Percentiles rank a stretch among this genome's conserved stretches.
Evolutionary conservation across 257 asterid genomes (phyloP).

Genomic region (Pogostemon cablin): DNA sequence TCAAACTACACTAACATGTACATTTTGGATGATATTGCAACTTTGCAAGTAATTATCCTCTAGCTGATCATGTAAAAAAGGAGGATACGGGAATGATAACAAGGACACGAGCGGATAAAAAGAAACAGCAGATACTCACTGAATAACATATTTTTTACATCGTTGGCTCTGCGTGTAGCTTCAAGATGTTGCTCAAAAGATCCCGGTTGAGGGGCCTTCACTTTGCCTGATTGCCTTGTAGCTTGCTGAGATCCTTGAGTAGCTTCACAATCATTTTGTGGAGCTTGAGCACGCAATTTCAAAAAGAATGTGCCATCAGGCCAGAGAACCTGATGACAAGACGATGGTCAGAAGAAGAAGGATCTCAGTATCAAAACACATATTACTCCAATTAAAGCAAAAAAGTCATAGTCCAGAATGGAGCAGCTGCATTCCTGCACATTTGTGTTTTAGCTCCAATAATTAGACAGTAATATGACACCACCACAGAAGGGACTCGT

Average conservation of each 20-base stretch:
- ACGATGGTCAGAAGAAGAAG: slow-evolving; percentile 26
- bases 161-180: slow-evolving; percentile 95
- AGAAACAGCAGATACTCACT: slow-evolving; percentile 55
- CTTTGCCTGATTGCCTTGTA: slow-evolving; percentile 43
- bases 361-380: neutral
- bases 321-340: slow-evolving; percentile 76
- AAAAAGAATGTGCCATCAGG: slow-evolving; percentile 86
- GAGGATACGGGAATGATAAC: slow-evolving; percentile 5
- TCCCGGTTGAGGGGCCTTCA: slow-evolving; percentile 57
- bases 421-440: slow-evolving; percentile 6
- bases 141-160: slow-evolving; percentile 82
- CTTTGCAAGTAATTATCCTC: neutral
- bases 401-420: slow-evolving; percentile 17
- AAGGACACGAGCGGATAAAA: neutral
- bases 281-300: slow-evolving; percentile 50
- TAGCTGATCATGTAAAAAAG: neutral
- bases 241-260: slow-evolving; percentile 44
- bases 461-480: slow-evolving; percentile 26
- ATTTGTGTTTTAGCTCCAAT: slow-evolving; percentile 16
- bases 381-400: neutral
- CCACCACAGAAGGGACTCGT: slow-evolving; percentile 1
- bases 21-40: slow-evolving; percentile 4
- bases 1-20: neutral
- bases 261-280: slow-evolving; percentile 43
- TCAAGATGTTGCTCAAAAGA: slow-evolving; percentile 95